Base-by-base conservation (phyloP, 371 early-diverging fungal genomes). In the Mucor saturninus region DNA sequence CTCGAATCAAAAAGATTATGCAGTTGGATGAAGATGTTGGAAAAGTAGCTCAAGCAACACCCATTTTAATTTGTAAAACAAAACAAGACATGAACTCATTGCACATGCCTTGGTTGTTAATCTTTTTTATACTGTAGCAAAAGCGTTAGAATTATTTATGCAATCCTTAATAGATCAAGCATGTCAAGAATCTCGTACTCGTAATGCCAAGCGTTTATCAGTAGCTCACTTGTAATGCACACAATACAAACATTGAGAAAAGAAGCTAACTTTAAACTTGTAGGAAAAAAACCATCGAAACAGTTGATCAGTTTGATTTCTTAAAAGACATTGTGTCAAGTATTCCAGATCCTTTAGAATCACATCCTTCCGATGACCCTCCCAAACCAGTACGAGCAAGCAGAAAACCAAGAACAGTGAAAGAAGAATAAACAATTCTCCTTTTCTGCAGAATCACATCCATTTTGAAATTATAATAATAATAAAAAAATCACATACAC, bases 11-110 rank as follows among this genome's bases (percentile, higher is more conserved):
- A 75, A 98, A 98, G 87, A 98, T 99, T 67, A 99, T 99, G 98
- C 98, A 99, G 71, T 83, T 91, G 74, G 98, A 99, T 83, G 99
- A 99, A 65, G 99, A 99, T 74, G 97, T 99, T n/a, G 99, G 99
- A 65, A 99, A 99, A 79, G 95, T 99, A 67, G 94, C 98, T 6
- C 94, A 93, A 65, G 96, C 95, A 43, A 99, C 99, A 1, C 99
- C 99, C 1, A 92, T 99, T 32, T 86, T 99, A 48, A 94, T 99
- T 46, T 96, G 97, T 89, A 91, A 84, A 81, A 9, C 37, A 21
- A 21, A 21, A 21, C 21, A 21, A 21, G 1, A 21, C 21, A 21
- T 21, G 21, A 21, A 21, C 21, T 21, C 15, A 15, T 6, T 38
- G 31, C 28, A 0, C 40, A 29, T 29, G 10, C 5, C 42, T 15